These are phyloP conservation scores for Calonectria montana DNA, from an alignment of 2,329 filamentous ascomycete species.

Conservation along the genomic window DNA sequence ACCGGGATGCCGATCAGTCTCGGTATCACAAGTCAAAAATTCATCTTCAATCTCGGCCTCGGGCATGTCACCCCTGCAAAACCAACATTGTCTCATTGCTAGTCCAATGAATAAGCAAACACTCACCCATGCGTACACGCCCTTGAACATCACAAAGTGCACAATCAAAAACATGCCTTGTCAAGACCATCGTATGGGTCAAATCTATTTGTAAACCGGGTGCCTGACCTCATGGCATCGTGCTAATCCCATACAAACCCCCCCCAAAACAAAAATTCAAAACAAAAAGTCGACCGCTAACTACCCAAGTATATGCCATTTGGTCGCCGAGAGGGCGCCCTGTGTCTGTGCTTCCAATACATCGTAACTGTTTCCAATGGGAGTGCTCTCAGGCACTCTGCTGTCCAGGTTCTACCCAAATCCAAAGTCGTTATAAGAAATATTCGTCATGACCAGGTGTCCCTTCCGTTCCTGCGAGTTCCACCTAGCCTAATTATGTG, in stretches of 20 bases:
- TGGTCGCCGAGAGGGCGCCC: conserved; percentile 36
- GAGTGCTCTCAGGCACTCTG: conserved; percentile 23
- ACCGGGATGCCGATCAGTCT: background rate
- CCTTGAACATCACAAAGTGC: background rate
- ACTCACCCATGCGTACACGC: background rate
- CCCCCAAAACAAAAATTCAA: background rate
- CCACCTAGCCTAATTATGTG: conserved; percentile 17
- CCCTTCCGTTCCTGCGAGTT: conserved; percentile 21
- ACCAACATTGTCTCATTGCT: background rate
- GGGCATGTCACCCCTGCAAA: background rate
- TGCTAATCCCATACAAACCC: conserved; percentile 25
- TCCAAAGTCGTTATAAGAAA: conserved; percentile 35
- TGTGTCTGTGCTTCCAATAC: conserved; percentile 34
- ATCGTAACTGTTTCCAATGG: conserved; percentile 21
- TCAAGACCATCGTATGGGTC: conserved; percentile 4
- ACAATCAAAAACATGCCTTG: background rate
- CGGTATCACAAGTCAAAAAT: conserved; percentile 18
- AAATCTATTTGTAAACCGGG: conserved; percentile 17
- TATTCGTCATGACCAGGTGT: conserved; percentile 24
- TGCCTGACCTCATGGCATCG: conserved; percentile 16
- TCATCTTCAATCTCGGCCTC: conserved; percentile 13
- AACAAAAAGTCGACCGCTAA: conserved; percentile 8
- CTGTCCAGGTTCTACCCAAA: conserved; percentile 31
- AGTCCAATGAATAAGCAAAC: background rate
- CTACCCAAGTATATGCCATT: conserved; percentile 26